These are phyloP conservation scores for Ogataea methylovora DNA, from an alignment of 805 yeast genomes.

Conservation along the genomic window DNA sequence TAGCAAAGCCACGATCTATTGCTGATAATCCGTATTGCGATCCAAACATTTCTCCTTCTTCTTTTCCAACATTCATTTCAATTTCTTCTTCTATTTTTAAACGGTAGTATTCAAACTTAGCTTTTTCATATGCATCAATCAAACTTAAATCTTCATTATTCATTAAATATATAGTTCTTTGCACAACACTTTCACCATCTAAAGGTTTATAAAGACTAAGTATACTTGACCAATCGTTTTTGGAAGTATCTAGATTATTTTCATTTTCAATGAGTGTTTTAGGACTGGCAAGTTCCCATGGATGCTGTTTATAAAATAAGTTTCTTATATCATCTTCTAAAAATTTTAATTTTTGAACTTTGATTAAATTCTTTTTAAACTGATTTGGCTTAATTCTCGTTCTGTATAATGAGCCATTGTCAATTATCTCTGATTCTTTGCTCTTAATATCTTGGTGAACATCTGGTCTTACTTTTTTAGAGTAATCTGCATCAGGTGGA, in stretches of 20 bases:
- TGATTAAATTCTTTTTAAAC: constrained; percentile 34
- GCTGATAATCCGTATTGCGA: constrained; percentile 58
- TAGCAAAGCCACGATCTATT: constrained; percentile 58
- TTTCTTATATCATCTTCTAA: constrained; percentile 78
- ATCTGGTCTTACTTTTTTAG: constrained; percentile 32
- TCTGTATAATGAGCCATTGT: constrained; percentile 22
- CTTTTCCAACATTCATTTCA: constrained; percentile 61
- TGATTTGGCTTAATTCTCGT: constrained; percentile 39
- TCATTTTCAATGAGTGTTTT: constrained; percentile 71
- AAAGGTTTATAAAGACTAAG: constrained; percentile 66
- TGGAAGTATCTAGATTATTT: constrained; percentile 40
- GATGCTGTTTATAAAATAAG: constrained; percentile 85
- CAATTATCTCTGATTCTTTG: constrained; percentile 12
- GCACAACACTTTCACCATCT: constrained; percentile 87
- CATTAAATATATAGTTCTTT: constrained; percentile 55
- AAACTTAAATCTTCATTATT: constrained; percentile 31
- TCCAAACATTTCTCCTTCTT: constrained; percentile 84
- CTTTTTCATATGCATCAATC: constrained; percentile 71
- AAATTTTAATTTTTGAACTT: constrained; percentile 47
- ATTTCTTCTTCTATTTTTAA: constrained; percentile 79
- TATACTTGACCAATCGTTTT: constrained; percentile 72
- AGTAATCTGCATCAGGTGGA: constrained; percentile 69
- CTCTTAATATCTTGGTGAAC: constrained; percentile 15
- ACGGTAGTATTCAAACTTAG: constrained; percentile 83
- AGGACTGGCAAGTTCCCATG: constrained; percentile 96